phyloP scores from a whole-genome alignment of 1,139 yeast species.

The Zygosaccharomyces pseudobailii region DNA sequence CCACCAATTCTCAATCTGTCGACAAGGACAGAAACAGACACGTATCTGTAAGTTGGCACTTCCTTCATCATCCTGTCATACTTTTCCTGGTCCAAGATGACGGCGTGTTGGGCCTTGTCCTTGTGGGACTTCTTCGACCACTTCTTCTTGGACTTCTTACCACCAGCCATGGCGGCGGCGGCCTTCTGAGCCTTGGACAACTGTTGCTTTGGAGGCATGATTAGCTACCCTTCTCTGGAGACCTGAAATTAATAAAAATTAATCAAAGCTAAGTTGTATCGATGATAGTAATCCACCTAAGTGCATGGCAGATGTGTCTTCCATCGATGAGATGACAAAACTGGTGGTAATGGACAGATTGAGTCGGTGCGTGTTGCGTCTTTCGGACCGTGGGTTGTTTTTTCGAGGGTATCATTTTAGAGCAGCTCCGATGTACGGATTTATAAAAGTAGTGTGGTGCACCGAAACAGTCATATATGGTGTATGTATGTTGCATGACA shows the following conservation, averaged over 20 bases:
- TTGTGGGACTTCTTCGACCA: conserved; percentile 99
- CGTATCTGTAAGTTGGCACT: conserved; percentile 98
- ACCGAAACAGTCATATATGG: no score
- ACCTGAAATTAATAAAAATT: conserved; percentile 4
- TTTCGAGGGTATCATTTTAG: no score
- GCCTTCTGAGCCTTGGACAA: conserved; percentile 99
- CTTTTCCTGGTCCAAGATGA: conserved; percentile 95
- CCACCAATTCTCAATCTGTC: conserved; percentile 99
- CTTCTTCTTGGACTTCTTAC: conserved; percentile 99
- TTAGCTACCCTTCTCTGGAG: conserved; percentile 18
- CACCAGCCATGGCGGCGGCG: conserved; percentile 99
- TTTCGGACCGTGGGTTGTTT: not conserved
- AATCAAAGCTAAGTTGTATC: not conserved
- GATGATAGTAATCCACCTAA: conserved; percentile 2
- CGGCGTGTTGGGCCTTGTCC: conserved; percentile 99
- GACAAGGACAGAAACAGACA: conserved; percentile 95
- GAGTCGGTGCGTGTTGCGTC: not conserved
- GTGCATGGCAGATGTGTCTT: conserved; percentile 11
- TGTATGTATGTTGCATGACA: no score
- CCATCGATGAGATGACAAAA: not conserved
- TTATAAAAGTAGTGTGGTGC: no score
- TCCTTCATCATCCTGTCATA: conserved; percentile 99
- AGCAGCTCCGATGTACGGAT: not conserved
- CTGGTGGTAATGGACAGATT: not conserved
- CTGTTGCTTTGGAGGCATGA: conserved; percentile 99